Conservation (phyloP, 768 basidiomycete species). For the Lactifluus piperatus region DNA sequence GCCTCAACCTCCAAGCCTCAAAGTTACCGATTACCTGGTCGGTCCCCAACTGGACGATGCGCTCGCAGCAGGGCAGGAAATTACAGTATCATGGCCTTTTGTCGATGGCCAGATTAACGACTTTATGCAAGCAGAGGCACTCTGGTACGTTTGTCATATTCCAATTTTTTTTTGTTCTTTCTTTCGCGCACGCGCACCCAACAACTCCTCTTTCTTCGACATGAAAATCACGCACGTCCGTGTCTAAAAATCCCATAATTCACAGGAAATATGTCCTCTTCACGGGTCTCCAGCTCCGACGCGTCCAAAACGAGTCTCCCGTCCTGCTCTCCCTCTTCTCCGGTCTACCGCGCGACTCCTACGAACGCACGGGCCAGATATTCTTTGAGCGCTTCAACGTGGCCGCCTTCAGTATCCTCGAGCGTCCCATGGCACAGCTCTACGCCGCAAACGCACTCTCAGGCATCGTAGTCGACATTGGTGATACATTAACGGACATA, state of each 20-base stretch:
- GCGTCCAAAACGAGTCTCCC: slow-evolving; percentile 83
- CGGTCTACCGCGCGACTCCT: slow-evolving; percentile 53
- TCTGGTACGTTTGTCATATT: slow-evolving; percentile 51
- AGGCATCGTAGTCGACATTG: slow-evolving; percentile 79
- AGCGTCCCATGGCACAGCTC: slow-evolving; percentile 77
- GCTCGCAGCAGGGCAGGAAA: slow-evolving; percentile 59
- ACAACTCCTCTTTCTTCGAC: neutral
- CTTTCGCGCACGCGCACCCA: no score
- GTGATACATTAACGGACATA: slow-evolving; percentile 65
- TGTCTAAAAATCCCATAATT: neutral
- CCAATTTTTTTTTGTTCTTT: neutral
- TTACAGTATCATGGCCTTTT: slow-evolving; percentile 78
- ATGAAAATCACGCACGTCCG: neutral
- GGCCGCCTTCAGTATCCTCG: slow-evolving; percentile 70
- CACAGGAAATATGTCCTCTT: slow-evolving; percentile 82
- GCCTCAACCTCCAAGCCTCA: slow-evolving; percentile 35
- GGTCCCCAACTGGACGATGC: slow-evolving; percentile 77
- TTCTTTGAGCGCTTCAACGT: slow-evolving; percentile 93
- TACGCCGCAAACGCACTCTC: slow-evolving; percentile 65
- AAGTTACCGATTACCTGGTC: slow-evolving; percentile 75
- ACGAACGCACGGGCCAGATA: slow-evolving; percentile 70
- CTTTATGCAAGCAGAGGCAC: slow-evolving; percentile 80
- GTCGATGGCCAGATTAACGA: slow-evolving; percentile 62
- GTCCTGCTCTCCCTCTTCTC: slow-evolving; percentile 64
- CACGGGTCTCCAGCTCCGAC: slow-evolving; percentile 60